Evolutionary conservation across 805 yeast species (phyloP), one percentile per base, ranked within the genome.

Genomic region (Nakazawaea populi): DNA sequence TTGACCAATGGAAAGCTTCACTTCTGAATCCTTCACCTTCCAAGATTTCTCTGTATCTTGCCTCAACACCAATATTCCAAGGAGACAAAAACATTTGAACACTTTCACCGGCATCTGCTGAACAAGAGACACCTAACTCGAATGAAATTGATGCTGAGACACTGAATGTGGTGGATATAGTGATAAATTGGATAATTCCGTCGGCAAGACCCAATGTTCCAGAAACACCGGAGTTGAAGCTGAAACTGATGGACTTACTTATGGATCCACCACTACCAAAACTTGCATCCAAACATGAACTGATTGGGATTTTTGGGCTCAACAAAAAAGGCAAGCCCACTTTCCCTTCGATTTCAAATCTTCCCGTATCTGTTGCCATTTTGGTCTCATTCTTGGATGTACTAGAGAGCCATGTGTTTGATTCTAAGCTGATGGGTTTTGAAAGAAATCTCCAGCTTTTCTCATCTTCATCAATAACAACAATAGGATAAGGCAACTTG

Each of bases 1-100:
- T 14, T 5, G 49, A 42, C 52, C 52, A 46, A 14, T 37, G 34
- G 10, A 7, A 9, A 7, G 2, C 8, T 24, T 8, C 31, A 6
- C 6, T 18, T 40, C 43, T 40, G n/a, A 28, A 2, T 6, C 38
- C 44, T 31, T 42, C 36, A 28, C 36, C 24, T 14, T 36, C 46
- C 30, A 42, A n/a, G 29, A 38, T 42, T 12, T 47, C 30, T 14
- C 50, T 35, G 27, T 51, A 39, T 4, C 44, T 36, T 2, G 45
- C 31, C 4, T 31, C 30, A 10, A 31, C 42, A 4, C 18, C 14
- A 18, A 51, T 42, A 10, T 12, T 29, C 49, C 50, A 51, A 11
- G 53, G 53, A 2, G 47, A 34, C n/a, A 51, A 37, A 39, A 38
- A 51, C 44, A 46, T 46, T 14, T 46, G 53, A n/a, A 51, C 53